These are phyloP conservation scores for Cymodocea nodosa DNA, from an alignment of 116 monocot species.

Conservation along the genomic window DNA sequence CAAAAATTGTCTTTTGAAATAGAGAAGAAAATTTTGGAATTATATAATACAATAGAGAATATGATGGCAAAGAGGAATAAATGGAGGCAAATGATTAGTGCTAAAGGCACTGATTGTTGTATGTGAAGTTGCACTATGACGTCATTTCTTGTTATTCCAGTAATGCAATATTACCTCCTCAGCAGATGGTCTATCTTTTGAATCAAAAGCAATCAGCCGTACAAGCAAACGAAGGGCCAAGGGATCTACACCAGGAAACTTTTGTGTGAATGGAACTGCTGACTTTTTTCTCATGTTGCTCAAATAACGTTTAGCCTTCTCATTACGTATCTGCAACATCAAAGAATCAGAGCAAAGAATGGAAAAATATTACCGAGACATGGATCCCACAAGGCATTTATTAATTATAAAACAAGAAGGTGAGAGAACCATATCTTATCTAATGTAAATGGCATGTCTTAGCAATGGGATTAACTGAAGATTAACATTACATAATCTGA, in stretches of 20 bases:
- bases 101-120: too few species aligned
- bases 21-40: too few species aligned
- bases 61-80: too few species aligned
- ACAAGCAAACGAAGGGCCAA: constrained; percentile 53
- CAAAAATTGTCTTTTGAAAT: too few species aligned
- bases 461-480: too few species aligned
- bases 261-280: constrained; percentile 42
- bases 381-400: background rate
- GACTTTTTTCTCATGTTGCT: constrained; percentile 56
- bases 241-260: constrained; percentile 56
- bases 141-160: background rate
- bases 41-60: too few species aligned
- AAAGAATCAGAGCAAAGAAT: background rate
- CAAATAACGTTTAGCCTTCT: constrained; percentile 77
- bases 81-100: too few species aligned
- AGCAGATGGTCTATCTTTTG: constrained; percentile 62
- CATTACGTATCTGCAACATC: constrained; percentile 56
- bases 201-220: constrained; percentile 69
- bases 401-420: too few species aligned
- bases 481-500: too few species aligned
- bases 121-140: background rate
- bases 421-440: too few species aligned
- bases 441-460: too few species aligned
- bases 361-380: background rate
- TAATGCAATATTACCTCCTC: constrained; percentile 38